Conservation (phyloP, 805 yeast species). For the Spathaspora sp. region DNA sequence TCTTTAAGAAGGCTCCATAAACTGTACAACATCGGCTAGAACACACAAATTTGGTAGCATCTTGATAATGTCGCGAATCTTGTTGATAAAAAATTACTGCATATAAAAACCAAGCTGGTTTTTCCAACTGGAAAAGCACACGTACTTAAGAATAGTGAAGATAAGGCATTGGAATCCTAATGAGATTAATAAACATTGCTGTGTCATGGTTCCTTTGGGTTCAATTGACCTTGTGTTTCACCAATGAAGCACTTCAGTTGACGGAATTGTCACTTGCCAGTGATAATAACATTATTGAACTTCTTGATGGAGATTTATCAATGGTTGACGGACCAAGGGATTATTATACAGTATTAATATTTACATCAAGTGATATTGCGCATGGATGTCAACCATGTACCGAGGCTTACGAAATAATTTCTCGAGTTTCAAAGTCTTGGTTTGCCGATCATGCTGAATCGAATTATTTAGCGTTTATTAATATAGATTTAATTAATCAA, state of each 20-base stretch:
- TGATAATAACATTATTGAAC: slow-evolving; percentile 37
- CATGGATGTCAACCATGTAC: slow-evolving; percentile 48
- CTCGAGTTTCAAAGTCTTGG: slow-evolving; percentile 42
- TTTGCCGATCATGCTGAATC: slow-evolving; percentile 39
- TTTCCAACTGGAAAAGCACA: too few species aligned
- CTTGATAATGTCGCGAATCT: too few species aligned
- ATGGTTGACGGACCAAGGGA: slow-evolving; percentile 47
- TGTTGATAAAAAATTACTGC: too few species aligned
- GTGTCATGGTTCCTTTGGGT: not conserved
- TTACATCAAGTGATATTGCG: slow-evolving; percentile 46
- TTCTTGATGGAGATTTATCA: slow-evolving; percentile 38
- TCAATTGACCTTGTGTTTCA: not conserved
- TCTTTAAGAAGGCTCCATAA: too few species aligned
- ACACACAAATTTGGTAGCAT: too few species aligned
- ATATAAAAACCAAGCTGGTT: too few species aligned
- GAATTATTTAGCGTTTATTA: slow-evolving; percentile 41
- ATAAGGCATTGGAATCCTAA: not conserved
- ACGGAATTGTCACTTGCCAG: slow-evolving; percentile 7
- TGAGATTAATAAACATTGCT: not conserved
- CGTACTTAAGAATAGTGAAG: too few species aligned
- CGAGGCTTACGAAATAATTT: slow-evolving; percentile 26
- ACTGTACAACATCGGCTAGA: too few species aligned
- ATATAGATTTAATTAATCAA: slow-evolving; percentile 43
- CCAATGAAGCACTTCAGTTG: not conserved
- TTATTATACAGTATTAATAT: slow-evolving; percentile 47